Evolutionary conservation across 306 rosid genomes (phyloP), one percentile per base, ranked within the genome.

Genomic region (Alnus rubra): DNA sequence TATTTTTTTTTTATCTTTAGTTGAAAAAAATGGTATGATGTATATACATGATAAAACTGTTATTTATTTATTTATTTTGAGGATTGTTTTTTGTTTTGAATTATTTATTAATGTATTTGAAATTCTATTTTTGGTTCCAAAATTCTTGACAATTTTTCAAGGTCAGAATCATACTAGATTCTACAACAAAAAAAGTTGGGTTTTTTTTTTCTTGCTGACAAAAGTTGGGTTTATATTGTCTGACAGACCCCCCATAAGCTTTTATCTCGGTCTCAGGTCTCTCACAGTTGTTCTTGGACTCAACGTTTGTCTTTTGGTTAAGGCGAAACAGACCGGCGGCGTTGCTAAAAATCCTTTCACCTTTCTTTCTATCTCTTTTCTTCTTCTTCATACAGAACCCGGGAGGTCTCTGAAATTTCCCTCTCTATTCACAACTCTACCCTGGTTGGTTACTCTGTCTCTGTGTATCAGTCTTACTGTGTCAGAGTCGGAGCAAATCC

Each of bases 271-370:
- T 79, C 82, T 58, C 48, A 81, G 79, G 15, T 79, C 84, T 42
- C n/a, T 56, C 9, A 50, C 37, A 71, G 74, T 56, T 75, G 53
- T 15, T 50, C 52, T 69, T 71, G 75, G 59, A 62, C 83, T 47
- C 65, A 59, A 84, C 80, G 83, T 76, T 56, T 77, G 83, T 80
- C 84, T 77, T 74, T 78, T 79, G 76, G 74, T 58, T 69, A 51
- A 69, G 33, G 7, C n/a, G 81, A 51, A 54, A 68, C 64, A 14
- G 59, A 74, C 86, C 86, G 79, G 82, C 87, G 88, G 84, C 86
- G 89, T 78, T 69, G 35, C 69, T 74, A 33, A 56, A 4, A 28
- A 39, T 15, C 59, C 56, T 62, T 7, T 19, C 10, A 10, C 56
- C 7, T n/a, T 2, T 2, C 73, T 10, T 78, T 39, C 82, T 65